phyloP scores from a whole-genome alignment of 352 stramenopile species.

The Phytophthora fragariaefolia region DNA sequence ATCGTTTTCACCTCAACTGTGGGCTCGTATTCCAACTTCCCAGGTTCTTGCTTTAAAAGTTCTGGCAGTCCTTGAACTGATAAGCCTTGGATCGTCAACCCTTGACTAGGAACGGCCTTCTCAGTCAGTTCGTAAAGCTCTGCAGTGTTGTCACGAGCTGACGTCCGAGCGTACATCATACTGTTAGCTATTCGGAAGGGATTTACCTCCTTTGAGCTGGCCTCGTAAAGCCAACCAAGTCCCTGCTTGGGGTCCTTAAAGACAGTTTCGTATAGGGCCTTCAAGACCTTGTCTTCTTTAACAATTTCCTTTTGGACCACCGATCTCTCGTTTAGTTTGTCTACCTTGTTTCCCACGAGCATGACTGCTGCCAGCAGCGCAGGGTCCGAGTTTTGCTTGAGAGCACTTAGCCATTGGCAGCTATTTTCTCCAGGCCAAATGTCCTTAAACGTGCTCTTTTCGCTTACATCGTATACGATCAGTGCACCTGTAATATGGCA shows the following conservation, averaged over 20 bases:
- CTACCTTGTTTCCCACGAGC: constrained; percentile 81
- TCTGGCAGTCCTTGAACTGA: constrained; percentile 8
- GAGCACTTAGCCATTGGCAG: constrained; percentile 64
- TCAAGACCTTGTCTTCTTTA: constrained; percentile 57
- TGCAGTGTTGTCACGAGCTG: constrained; percentile 60
- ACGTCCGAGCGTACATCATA: constrained; percentile 73
- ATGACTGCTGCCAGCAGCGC: constrained; percentile 60
- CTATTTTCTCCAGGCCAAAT: constrained; percentile 55
- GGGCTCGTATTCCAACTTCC: constrained; percentile 59
- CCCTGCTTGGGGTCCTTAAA: constrained; percentile 58
- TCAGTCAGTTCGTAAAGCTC: constrained; percentile 70
- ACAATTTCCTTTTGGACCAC: constrained; percentile 51
- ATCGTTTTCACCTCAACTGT: constrained; percentile 50
- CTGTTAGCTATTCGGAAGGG: constrained; percentile 69
- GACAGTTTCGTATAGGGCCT: constrained; percentile 49
- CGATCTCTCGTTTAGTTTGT: constrained; percentile 51
- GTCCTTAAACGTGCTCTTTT: constrained; percentile 72
- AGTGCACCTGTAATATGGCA: constrained; percentile 64
- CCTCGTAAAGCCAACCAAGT: constrained; percentile 65
- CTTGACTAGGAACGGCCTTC: constrained; percentile 26
- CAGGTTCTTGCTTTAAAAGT: constrained; percentile 10
- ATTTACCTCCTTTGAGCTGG: constrained; percentile 43
- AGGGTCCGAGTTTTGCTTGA: constrained; percentile 72
- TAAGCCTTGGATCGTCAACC: constrained; percentile 12
- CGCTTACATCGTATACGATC: constrained; percentile 72